Conservation (phyloP, 768 basidiomycete genomes). For the Tulasnella sp. region DNA sequence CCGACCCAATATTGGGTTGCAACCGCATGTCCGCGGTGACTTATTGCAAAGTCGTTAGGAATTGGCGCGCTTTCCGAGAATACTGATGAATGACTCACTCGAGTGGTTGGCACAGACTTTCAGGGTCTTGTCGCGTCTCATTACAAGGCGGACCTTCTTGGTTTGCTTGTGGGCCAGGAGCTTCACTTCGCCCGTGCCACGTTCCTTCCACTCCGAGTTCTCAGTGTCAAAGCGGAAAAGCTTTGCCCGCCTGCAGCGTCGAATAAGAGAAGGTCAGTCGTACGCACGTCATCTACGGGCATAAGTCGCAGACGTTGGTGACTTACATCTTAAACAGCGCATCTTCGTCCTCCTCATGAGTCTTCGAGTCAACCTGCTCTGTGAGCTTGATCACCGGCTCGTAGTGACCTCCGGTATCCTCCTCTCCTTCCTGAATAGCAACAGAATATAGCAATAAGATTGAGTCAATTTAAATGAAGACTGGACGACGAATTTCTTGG, state of each 20-base stretch:
- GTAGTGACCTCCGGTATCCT: conserved; percentile 82
- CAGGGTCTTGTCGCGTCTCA: conserved; percentile 99
- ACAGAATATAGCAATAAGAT: conserved; percentile 2
- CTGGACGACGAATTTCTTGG: not conserved
- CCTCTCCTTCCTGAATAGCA: conserved; percentile 30
- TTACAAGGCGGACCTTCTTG: conserved; percentile 89
- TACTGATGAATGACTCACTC: conserved; percentile 42
- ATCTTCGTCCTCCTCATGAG: conserved; percentile 87
- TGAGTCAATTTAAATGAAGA: conserved; percentile 4
- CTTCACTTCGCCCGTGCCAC: conserved; percentile 92
- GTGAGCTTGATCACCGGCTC: conserved; percentile 96
- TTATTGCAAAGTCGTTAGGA: conserved; percentile 26
- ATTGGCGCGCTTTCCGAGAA: not conserved
- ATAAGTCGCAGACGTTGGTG: conserved; percentile 16
- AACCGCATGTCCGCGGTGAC: conserved; percentile 86
- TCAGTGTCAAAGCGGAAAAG: conserved; percentile 83
- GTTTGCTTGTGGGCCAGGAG: conserved; percentile 81
- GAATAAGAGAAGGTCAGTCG: conserved; percentile 4
- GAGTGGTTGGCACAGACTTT: conserved; percentile 99
- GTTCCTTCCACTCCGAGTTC: conserved; percentile 91
- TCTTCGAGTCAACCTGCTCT: conserved; percentile 91
- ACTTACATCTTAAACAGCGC: conserved; percentile 92
- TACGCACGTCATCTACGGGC: not conserved
- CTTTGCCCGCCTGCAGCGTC: conserved; percentile 73
- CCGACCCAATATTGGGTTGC: conserved; percentile 95